Evolutionary conservation across 352 stramenopile genomes (phyloP).

Genomic region (Phytophthora agathidicida): DNA sequence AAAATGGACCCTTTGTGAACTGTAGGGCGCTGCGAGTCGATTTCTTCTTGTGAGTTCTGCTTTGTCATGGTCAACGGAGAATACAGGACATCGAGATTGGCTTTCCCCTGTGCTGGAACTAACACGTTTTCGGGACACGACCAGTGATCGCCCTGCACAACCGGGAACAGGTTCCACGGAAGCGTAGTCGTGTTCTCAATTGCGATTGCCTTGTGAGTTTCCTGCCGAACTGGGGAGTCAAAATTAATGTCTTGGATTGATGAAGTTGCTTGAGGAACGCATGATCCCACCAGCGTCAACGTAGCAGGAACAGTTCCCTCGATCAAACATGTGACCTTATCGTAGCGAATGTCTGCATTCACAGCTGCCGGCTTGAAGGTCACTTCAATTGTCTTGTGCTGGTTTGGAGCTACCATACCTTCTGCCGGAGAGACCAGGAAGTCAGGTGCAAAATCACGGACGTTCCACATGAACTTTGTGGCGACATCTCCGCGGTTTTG

Average conservation of each 20-base stretch:
- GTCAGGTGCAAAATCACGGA: slow-evolving; percentile 72
- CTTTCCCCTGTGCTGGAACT: slow-evolving; percentile 74
- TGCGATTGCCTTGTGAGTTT: slow-evolving; percentile 56
- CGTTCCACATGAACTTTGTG: slow-evolving; percentile 90
- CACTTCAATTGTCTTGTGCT: slow-evolving; percentile 90
- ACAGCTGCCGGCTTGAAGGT: slow-evolving; percentile 85
- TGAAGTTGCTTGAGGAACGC: slow-evolving; percentile 87
- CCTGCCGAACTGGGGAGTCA: slow-evolving; percentile 78
- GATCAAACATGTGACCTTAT: slow-evolving; percentile 76
- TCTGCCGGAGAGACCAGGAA: slow-evolving; percentile 85
- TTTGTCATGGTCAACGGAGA: slow-evolving; percentile 88
- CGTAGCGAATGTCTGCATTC: slow-evolving; percentile 89
- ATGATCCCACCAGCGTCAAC: slow-evolving; percentile 85
- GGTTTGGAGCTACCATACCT: slow-evolving; percentile 82
- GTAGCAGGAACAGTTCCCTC: slow-evolving; percentile 60
- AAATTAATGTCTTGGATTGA: slow-evolving; percentile 91
- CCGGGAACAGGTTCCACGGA: slow-evolving; percentile 88
- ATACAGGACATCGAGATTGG: slow-evolving; percentile 77
- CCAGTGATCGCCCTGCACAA: slow-evolving; percentile 90
- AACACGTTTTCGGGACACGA: slow-evolving; percentile 80
- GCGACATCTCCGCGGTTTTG: slow-evolving; percentile 92
- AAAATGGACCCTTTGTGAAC: slow-evolving; percentile 88
- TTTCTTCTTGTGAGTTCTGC: slow-evolving; percentile 23
- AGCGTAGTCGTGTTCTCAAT: slow-evolving; percentile 85
- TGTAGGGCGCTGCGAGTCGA: slow-evolving; percentile 41